Evolutionary conservation across 805 yeast genomes (phyloP).

Genomic region (Maudiozyma barnettii): DNA sequence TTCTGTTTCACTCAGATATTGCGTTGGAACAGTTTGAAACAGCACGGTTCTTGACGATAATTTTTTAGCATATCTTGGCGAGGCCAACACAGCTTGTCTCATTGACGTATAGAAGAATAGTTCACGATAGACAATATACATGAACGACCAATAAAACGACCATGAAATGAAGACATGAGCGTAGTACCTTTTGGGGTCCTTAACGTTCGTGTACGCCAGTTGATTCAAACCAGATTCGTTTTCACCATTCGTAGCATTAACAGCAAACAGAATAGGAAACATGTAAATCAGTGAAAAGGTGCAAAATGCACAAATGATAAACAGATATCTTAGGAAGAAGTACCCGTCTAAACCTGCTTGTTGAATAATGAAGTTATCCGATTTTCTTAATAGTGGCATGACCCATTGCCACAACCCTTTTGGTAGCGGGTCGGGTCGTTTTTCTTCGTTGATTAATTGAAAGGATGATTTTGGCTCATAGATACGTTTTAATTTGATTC

Average conservation of each 20-base stretch:
- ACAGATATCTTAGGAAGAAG: conserved; percentile 73
- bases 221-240: conserved; percentile 61
- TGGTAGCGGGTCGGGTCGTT: conserved; percentile 67
- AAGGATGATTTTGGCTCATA: conserved; percentile 75
- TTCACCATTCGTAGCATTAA: conserved; percentile 64
- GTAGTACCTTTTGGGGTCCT: conserved; percentile 51
- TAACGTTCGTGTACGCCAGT: conserved; percentile 70
- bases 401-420: conserved; percentile 66
- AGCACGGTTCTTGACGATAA: conserved; percentile 73
- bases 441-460: conserved; percentile 47
- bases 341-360: conserved; percentile 95
- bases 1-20: conserved; percentile 60
- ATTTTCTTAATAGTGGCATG: conserved; percentile 47
- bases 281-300: conserved; percentile 45
- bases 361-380: conserved; percentile 66
- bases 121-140: conserved; percentile 77
- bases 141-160: conserved; percentile 60
- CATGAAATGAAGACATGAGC: conserved; percentile 81
- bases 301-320: conserved; percentile 43
- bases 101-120: conserved; percentile 65
- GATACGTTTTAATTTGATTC: conserved; percentile 63
- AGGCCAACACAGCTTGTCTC: conserved; percentile 66
- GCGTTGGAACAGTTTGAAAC: conserved; percentile 74
- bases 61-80: conserved; percentile 70
- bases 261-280: conserved; percentile 68